Evolutionary conservation across 192 early-diverging fungal genomes (phyloP), one percentile per base, ranked within the genome.

Genomic region (Coemansia sp.): DNA sequence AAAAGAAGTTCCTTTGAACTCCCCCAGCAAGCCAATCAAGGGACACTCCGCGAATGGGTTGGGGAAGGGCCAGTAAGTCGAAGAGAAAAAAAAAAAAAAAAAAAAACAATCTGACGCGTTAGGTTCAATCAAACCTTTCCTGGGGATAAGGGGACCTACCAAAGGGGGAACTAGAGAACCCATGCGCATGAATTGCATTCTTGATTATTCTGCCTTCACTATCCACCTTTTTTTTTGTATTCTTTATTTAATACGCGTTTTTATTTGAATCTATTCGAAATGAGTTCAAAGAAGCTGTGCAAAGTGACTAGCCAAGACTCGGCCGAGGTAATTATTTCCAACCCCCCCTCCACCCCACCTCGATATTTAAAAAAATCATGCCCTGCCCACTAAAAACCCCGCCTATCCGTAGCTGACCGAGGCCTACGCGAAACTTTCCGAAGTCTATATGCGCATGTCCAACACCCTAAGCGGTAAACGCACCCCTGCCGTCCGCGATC

Each of bases 391-490:
- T 48, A 31, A 27, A 53, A 3, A 3, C 51, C 24, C 27, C 24
- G 16, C 31, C 31, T 17, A 4, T 34, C 5, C 21, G 31, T 57
- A 57, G 54, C 14, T 57, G 31, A 57, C 54, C 6, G 54, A 57
- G 54, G 54, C 54, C 31, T 57, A 57, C 16, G 54, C 54, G 24
- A 57, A 57, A 24, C 54, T 57, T 6, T 57, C 54, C 4, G 54
- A 57, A 34, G 54, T 57, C 14, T 57, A 57, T 17, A 57, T 57
- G 54, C 54, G 54, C 54, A 57, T 57, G 54, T 34, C 54, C 14
- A 34, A 57, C 31, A 16, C 54, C 29, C 29, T 57, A 33, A 34
- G 54, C 6, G 54, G 54, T 14, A 57, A 57, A 17, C 54, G 54
- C 7, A 4, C 54, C 16, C 54, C 54, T 6, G 29, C 54, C 13